Evolutionary conservation across 2,329 filamentous ascomycete species (phyloP), one percentile per base, ranked within the genome.

Genomic region (Ophiostoma populinum): DNA sequence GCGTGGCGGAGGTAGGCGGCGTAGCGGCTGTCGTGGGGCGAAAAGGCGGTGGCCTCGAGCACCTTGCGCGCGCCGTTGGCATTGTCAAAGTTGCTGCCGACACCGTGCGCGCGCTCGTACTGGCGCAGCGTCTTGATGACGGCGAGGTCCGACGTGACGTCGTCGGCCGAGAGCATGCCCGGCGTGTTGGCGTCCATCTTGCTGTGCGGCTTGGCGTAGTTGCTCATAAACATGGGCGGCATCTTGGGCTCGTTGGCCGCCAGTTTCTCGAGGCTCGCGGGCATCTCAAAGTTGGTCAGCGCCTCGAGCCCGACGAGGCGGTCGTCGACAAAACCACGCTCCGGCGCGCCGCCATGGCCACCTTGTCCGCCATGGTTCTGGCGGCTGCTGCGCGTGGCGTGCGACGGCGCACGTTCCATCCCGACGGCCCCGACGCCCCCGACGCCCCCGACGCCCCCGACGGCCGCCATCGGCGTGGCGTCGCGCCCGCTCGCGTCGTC

Each of bases 371-470:
- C 67, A 40, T 77, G 71, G 22, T 24, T 24, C 5, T 24, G 22
- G 10, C 58, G 68, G 17, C 71, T 75, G 51, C 70, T 76, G 28
- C 72, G 60, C 13, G 73, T 77, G 10, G 68, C 67, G 40, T 77
- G 71, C 8, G 72, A 76, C 10, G 67, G 62, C 41, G 71, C 68
- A 22, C 71, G 63, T 50, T 76, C 72, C 71, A 76, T 76, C 35
- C 57, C 57, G 11, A 62, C 64, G 59, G 1, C 55, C 17, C 34
- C 34, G 7, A 39, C 36, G 19, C 41, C 39, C 29, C 41, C 41
- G 18, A 55, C 35, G 19, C 38, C 57, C 24, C 62, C 63, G n/a
- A 62, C 58, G 24, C 63, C 60, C 3, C 61, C 60, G 24, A n/a
- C 64, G 59, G 1, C 55, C 17, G 37, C 34, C 10, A 39, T 35